These are phyloP conservation scores for Sonneratia caseolaris DNA, from an alignment of 345 rosid genomes.

Conservation along the genomic window DNA sequence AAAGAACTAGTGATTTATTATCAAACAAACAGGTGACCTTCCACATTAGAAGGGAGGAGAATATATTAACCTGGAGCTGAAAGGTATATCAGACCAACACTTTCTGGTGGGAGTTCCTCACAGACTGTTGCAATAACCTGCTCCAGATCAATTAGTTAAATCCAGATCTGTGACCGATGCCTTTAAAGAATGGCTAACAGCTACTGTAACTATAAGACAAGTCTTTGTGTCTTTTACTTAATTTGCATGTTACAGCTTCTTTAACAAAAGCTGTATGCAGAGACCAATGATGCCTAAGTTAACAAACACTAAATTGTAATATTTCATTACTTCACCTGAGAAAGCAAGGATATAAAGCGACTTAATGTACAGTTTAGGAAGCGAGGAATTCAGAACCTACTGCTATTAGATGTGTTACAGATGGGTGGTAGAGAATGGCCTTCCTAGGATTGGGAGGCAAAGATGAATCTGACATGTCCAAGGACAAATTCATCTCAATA, in stretches of 20 bases:
- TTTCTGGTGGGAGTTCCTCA: constrained; percentile 82
- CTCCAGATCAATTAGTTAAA: constrained; percentile 10
- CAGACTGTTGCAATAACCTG: constrained; percentile 89
- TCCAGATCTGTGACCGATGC: neutral
- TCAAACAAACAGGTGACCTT: constrained; percentile 10
- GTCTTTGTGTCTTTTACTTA: neutral
- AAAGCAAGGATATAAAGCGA: neutral
- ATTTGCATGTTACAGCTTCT: neutral
- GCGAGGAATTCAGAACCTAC: constrained; percentile 40
- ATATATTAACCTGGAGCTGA: constrained; percentile 68
- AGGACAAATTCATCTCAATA: constrained; percentile 66
- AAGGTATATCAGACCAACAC: constrained; percentile 66
- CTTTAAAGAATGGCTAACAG: neutral
- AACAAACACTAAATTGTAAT: neutral
- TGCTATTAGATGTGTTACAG: constrained; percentile 74
- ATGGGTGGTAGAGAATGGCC: constrained; percentile 81
- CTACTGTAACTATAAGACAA: neutral
- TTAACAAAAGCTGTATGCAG: neutral
- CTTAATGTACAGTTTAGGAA: neutral
- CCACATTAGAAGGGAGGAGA: neutral
- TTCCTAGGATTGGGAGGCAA: constrained; percentile 85
- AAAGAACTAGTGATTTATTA: neutral
- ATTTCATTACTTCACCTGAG: neutral
- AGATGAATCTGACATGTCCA: constrained; percentile 64
- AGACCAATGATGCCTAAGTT: neutral